phyloP scores from a whole-genome alignment of 2,329 filamentous ascomycete genomes.

The Plectosphaerella cucumerina region DNA sequence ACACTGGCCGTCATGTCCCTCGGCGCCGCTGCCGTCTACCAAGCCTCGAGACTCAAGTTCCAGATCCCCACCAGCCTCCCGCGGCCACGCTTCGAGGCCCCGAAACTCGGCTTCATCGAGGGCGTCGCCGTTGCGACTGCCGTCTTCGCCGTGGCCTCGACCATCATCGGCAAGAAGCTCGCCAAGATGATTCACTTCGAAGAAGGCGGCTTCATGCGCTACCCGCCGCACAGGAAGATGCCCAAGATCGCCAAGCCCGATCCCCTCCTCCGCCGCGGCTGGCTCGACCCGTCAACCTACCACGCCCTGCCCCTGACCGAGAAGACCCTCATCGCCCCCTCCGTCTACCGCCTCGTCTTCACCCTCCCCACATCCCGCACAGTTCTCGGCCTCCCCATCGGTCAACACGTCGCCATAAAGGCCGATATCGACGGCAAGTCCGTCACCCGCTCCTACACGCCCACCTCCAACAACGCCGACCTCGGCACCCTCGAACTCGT shows the following conservation, averaged over 20 bases:
- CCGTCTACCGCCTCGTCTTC: slow-evolving; percentile 43
- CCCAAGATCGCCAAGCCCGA: slow-evolving; percentile 30
- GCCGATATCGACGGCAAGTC: slow-evolving; percentile 39
- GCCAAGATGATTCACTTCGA: slow-evolving; percentile 26
- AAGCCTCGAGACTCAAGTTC: slow-evolving; percentile 12
- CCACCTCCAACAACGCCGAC: slow-evolving; percentile 45
- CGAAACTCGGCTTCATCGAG: slow-evolving; percentile 24
- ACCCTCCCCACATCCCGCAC: slow-evolving; percentile 37
- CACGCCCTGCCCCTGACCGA: slow-evolving; percentile 38
- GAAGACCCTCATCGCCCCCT: slow-evolving; percentile 34
- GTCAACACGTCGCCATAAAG: slow-evolving; percentile 52
- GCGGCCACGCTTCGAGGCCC: slow-evolving; percentile 9
- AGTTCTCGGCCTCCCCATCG: slow-evolving; percentile 50
- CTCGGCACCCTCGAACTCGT: slow-evolving; percentile 45
- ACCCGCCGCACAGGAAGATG: slow-evolving; percentile 34
- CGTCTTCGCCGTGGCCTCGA: slow-evolving; percentile 25
- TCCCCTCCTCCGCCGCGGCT: slow-evolving; percentile 35
- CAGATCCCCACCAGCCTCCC: slow-evolving; percentile 7
- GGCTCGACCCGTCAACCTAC: slow-evolving; percentile 45
- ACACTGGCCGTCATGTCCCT: slow-evolving; percentile 15
- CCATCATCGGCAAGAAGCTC: slow-evolving; percentile 22
- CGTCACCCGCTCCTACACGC: slow-evolving; percentile 51
- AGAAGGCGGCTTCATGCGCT: slow-evolving; percentile 25
- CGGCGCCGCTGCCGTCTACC: slow-evolving; percentile 15
- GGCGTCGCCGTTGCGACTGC: slow-evolving; percentile 31